Base-by-base conservation (phyloP, 1,139 yeast genomes). In the Debaryomyces udenii region DNA sequence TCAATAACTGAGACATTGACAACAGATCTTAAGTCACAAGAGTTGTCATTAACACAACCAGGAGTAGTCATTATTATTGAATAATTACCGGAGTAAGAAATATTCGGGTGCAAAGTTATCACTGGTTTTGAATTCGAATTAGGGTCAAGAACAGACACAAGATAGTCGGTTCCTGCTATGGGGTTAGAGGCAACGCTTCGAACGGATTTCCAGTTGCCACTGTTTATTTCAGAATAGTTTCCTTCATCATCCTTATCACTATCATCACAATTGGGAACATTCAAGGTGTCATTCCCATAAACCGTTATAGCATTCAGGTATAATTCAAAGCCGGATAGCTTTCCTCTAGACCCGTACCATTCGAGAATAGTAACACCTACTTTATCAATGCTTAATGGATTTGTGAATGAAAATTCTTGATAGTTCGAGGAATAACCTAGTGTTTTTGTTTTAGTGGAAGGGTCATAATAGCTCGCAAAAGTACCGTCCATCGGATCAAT, bases 371-470 rank as follows among this genome's bases (percentile, higher is more conserved):
- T 78, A n/a, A 93, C 65, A 18, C 83, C 81, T 16, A 93, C 57
- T 26, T 77, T 70, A 37, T 77, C 70, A 40, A 89, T 80, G n/a
- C 75, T 76, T 3, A 93, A 67, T 10, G 74, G 64, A 56, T 93
- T 85, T 37, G 82, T 86, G 57, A 93, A 87, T 1, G 83, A 81
- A 65, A 88, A 93, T 48, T 91, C 97, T 56, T 86, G 93, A 57
- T 72, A 89, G 17, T 69, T 64, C 1, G 73, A 45, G 2, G 77
- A 76, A 48, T 74, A 77, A 1, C 80, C 78, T 43, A 77, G 51
- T 41, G 55, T 76, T 47, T 72, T 80, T 49, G 66, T 64, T 42
- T 61, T 64, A 32, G 66, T 66, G 38, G 51, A 68, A 51, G 62
- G 73, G 56, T 70, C 74, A 43, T 66, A 66, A 49, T 73, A 73